These are phyloP conservation scores for Yamadazyma pseudoaaseri DNA, from an alignment of 1,139 yeast species.

Conservation along the genomic window DNA sequence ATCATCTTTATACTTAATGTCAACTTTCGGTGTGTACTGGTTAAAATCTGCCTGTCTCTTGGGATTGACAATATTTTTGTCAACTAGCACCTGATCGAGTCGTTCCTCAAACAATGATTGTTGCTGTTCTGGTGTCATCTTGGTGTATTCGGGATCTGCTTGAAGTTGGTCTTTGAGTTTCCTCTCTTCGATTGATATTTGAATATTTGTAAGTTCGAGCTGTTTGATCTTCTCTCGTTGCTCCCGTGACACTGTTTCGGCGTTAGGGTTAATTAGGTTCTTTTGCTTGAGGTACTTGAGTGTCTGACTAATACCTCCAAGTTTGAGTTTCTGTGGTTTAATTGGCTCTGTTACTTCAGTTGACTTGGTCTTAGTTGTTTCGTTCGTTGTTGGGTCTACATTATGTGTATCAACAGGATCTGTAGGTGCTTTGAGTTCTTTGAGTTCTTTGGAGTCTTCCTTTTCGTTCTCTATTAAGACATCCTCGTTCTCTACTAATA, in stretches of 20 bases:
- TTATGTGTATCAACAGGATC: not conserved
- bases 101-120: constrained; percentile 24
- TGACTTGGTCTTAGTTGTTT: constrained; percentile 3
- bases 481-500: constrained; percentile 2
- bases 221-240: constrained; percentile 29
- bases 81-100: constrained; percentile 29
- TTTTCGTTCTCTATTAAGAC: not conserved
- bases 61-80: constrained; percentile 23
- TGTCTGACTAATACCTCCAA: constrained; percentile 57
- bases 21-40: constrained; percentile 63
- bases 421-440: not conserved
- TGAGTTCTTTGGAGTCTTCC: too few species aligned
- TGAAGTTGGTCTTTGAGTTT: constrained; percentile 40
- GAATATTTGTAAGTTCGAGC: constrained; percentile 33
- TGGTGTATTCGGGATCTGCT: constrained; percentile 29
- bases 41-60: not conserved
- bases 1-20: constrained; percentile 67
- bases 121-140: constrained; percentile 29
- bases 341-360: constrained; percentile 4
- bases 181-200: constrained; percentile 38
- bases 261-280: constrained; percentile 16
- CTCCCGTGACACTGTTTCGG: constrained; percentile 17
- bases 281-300: constrained; percentile 51
- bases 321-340: constrained; percentile 2
- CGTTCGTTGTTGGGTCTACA: constrained; percentile 2